Base-by-base conservation (phyloP, 495 filamentous ascomycete genomes). In the Hamigera avellanea region DNA sequence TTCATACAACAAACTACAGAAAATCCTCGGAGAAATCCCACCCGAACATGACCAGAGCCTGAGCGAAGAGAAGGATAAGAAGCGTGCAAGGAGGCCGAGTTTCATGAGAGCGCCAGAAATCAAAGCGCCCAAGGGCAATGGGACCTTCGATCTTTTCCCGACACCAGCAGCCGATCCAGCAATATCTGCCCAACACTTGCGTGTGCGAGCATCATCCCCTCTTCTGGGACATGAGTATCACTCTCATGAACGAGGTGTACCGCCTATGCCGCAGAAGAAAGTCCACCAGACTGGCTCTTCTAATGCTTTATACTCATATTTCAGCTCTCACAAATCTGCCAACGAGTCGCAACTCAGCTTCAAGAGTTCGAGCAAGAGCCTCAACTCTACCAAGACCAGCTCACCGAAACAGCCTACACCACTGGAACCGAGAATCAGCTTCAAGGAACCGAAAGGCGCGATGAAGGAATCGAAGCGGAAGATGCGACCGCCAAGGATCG, bases 151-250 rank as follows among this genome's bases (percentile, higher is more conserved):
- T 6, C 37, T 50, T 0, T 61, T 59, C 21, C 56, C 59, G 10
- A 27, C 38, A 5, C 27, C 40, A 10, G 37, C 48, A n/a, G 30
- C 43, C 9, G 44, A 62, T 10, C 19, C 31, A 0, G 36, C 31
- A 6, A 23, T 48, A 8, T 51, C 54, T 8, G 39, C 53, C 8
- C 54, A 50, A 6, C 52, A 57, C 21, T 50, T 68, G 12, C 61
- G 62, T 15, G 57, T 64, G 8, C 56, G 61, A 34, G 62, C 64
- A 26, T 68, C 64, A 8, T 68, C 64, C 6, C 64, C 64, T 19
- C 35, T 66, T 27, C 42, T 68, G 13, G 59, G 62, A 16, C 53
- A 61, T 7, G 50, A 57, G 14, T 65, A 62, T 37, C 50, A 39
- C 16, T 49, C 53, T 5, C 40, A 53, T 30, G 48, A 55, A 30